Evolutionary conservation across 129 eudicot genomes (phyloP), one percentile per base, ranked within the genome.

Genomic region (Escallonia herrerae): DNA sequence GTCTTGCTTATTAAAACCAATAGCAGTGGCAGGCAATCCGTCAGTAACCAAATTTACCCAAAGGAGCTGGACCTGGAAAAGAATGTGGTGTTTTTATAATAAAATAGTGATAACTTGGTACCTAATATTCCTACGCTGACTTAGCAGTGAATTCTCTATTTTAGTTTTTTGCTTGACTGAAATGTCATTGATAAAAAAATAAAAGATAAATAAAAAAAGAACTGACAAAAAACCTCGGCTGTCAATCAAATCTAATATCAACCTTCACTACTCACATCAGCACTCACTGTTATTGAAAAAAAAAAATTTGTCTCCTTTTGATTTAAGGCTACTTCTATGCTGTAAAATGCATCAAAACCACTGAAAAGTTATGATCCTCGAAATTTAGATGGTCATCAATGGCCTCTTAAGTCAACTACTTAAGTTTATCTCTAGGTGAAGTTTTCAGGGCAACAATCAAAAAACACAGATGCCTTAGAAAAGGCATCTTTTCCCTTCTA

Each of bases 41-140:
- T 94, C 99, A 7, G 99, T 94, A 47, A 94, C 99, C 74, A 94
- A 79, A 77, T 94, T 94, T 33, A 94, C 99, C 99, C 99, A 94
- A 9, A 94, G 95, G 64, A 94, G 85, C 77, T 94, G 99, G 79
- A 94, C 99, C 99, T 93, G 84, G n/a, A 53, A 33, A 53, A 3
- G 7, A 53, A 22, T 22, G 33, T 22, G 33, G 33, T 22, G 33
- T 22, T 22, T 22, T 22, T 22, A 22, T 22, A 78, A 66, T 61
- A 39, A 48, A 69, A 56, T 39, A 66, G 53, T 48, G 33, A 7
- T 33, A 55, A 45, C 15, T 47, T 72, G 15, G 61, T 10, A 62
- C 5, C 12, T 51, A 51, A 51, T 51, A 51, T 51, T 51, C 11
- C n/a, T 51, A 51, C 56, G 10, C 12, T n/a, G 56, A 51, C n/a